Percentiles rank a stretch among this genome's conserved stretches.
These are phyloP conservation scores for Vitis rotundifolia DNA, from an alignment of 164 flowering plant species.

Conservation along the genomic window DNA sequence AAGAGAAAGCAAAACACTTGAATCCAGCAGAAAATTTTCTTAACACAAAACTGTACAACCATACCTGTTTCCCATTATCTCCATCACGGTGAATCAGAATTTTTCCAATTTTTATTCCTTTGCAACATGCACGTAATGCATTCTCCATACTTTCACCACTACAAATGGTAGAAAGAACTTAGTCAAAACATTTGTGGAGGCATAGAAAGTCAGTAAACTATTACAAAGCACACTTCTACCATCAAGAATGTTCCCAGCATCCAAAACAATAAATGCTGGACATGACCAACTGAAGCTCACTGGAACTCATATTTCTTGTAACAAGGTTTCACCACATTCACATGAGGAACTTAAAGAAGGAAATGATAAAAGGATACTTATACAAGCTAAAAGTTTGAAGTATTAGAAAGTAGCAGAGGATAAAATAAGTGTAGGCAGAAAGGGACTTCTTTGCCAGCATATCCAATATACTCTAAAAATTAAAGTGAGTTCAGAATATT, in stretches of 20 bases:
- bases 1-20: not conserved
- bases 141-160: slow-evolving; percentile 99
- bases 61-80: slow-evolving; percentile 93
- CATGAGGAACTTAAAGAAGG: too few relatives aligned
- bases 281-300: not conserved
- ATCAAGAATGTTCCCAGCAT: not conserved
- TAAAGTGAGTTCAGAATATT: too few relatives aligned
- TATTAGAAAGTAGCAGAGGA: too few relatives aligned
- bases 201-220: not conserved
- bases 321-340: not conserved
- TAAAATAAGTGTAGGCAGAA: too few relatives aligned
- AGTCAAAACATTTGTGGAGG: not conserved
- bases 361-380: too few relatives aligned
- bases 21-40: not conserved
- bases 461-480: too few relatives aligned
- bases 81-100: slow-evolving; percentile 96
- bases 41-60: not conserved
- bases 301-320: not conserved
- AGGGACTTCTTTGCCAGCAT: too few relatives aligned
- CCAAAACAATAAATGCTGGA: not conserved
- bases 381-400: too few relatives aligned
- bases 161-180: not conserved
- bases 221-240: not conserved
- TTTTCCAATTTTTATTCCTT: slow-evolving; percentile 98
- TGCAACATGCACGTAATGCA: slow-evolving; percentile 97